These are phyloP conservation scores for Eimeria tenella DNA, from an alignment of 169 alveolate species.

Conservation along the genomic window DNA sequence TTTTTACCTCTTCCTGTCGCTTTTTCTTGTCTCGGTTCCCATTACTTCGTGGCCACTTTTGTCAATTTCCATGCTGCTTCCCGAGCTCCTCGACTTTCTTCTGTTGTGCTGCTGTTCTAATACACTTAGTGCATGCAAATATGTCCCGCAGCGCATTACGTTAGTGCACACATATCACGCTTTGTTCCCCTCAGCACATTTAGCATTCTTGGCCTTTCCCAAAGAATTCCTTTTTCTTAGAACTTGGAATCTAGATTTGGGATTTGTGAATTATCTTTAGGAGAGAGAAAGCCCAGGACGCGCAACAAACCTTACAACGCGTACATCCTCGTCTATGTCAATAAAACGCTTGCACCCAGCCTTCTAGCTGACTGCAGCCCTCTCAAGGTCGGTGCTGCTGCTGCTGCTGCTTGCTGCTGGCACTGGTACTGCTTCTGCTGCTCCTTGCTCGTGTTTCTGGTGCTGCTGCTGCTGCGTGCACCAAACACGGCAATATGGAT, in stretches of 20 bases:
- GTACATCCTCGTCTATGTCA: constrained; percentile 94
- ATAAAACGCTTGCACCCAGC: constrained; percentile 89
- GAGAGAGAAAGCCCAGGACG: constrained; percentile 45
- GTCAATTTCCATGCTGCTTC: not conserved
- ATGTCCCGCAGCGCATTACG: no score
- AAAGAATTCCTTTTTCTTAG: not conserved
- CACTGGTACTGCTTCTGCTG: not conserved
- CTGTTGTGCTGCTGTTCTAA: not conserved
- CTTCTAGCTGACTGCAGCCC: constrained; percentile 83
- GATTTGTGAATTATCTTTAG: not conserved
- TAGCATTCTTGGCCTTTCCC: no score
- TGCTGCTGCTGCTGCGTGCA: not conserved
- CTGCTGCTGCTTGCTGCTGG: constrained; percentile 27
- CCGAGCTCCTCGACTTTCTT: not conserved
- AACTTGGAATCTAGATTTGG: not conserved
- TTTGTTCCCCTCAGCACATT: no score
- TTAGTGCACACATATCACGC: no score
- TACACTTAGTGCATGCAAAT: no score
- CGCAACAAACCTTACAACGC: constrained; percentile 62
- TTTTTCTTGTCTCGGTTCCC: not conserved
- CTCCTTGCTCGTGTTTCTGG: not conserved
- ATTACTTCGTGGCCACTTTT: not conserved
- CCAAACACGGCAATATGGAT: no score
- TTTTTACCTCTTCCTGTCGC: not conserved
- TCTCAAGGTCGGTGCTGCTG: constrained; percentile 19